A percentile compares a stretch with the other conserved stretches of the same genome.
phyloP scores from a whole-genome alignment of 1,139 yeast genomes.

The Arxiozyma heterogenica region DNA sequence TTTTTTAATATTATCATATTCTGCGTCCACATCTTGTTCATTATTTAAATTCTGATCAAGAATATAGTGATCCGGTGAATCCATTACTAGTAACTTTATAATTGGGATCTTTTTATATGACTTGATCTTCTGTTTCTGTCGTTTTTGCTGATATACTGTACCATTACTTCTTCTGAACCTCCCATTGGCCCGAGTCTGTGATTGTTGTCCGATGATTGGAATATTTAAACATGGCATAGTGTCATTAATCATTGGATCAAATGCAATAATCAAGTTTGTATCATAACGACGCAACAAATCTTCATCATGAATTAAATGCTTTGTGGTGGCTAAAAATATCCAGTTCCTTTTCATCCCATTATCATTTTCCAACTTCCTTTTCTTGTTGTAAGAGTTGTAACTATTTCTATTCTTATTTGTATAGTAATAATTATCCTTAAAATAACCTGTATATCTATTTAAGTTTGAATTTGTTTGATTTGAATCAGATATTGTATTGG shows the following conservation, averaged over 20 bases:
- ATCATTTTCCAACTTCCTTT: background rate
- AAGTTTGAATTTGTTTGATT: background rate
- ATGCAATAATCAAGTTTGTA: slow-evolving; percentile 46
- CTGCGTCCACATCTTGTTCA: slow-evolving; percentile 10
- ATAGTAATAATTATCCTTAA: slow-evolving; percentile 36
- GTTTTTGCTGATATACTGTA: background rate
- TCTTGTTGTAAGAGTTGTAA: slow-evolving; percentile 3
- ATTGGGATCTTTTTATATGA: slow-evolving; percentile 30
- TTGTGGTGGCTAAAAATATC: slow-evolving; percentile 36
- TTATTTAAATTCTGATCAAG: slow-evolving; percentile 9
- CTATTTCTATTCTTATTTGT: slow-evolving; percentile 21
- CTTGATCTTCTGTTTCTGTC: no score
- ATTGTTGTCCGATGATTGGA: slow-evolving; percentile 22
- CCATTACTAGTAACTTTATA: slow-evolving; percentile 35
- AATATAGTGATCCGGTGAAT: slow-evolving; percentile 36
- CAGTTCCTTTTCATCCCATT: slow-evolving; percentile 25
- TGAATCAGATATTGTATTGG: background rate
- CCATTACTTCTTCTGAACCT: background rate
- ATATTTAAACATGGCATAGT: slow-evolving; percentile 27
- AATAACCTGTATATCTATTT: slow-evolving; percentile 26
- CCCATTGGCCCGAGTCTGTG: background rate
- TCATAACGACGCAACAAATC: slow-evolving; percentile 27
- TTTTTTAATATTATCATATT: slow-evolving; percentile 13
- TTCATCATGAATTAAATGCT: slow-evolving; percentile 32
- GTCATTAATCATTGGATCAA: slow-evolving; percentile 46